A percentile compares a stretch with the other conserved stretches of the same genome.
Conservation (phyloP, 1,139 yeast species). For the Yamadazyma sp. region DNA sequence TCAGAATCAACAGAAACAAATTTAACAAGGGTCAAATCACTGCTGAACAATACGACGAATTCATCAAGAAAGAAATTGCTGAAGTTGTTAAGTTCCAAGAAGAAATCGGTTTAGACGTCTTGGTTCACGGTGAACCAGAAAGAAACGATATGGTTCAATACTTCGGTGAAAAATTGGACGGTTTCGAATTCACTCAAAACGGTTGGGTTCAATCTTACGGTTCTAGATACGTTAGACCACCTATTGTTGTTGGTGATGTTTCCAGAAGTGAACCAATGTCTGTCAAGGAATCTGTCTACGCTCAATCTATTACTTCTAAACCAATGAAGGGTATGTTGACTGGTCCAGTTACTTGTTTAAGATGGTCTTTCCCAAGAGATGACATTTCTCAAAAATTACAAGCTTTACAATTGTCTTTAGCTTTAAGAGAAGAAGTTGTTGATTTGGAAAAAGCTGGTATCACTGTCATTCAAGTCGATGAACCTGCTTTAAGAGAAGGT, state of each 20-base stretch:
- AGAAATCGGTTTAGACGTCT: slow-evolving; percentile 95
- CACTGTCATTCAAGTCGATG: slow-evolving; percentile 97
- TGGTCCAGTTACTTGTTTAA: slow-evolving; percentile 98
- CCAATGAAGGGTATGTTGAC: slow-evolving; percentile 99
- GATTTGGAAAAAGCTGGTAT: slow-evolving; percentile 99
- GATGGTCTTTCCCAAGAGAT: slow-evolving; percentile 99
- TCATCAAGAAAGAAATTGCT: slow-evolving; percentile 95
- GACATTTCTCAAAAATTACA: slow-evolving; percentile 93
- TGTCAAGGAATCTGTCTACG: slow-evolving; percentile 98
- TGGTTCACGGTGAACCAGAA: slow-evolving; percentile 99
- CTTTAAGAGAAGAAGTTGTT: slow-evolving; percentile 96
- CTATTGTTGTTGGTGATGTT: slow-evolving; percentile 97
- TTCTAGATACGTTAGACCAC: slow-evolving; percentile 99
- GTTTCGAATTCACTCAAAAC: slow-evolving; percentile 96
- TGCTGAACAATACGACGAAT: slow-evolving; percentile 91
- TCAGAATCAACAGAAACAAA: slow-evolving; percentile 97
- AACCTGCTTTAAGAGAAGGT: slow-evolving; percentile 99
- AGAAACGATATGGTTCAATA: slow-evolving; percentile 99
- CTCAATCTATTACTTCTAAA: slow-evolving; percentile 91
- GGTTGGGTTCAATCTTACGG: slow-evolving; percentile 99
- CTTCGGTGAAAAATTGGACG: slow-evolving; percentile 98
- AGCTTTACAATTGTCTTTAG: slow-evolving; percentile 96
- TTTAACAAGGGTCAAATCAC: slow-evolving; percentile 94
- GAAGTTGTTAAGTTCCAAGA: slow-evolving; percentile 98
- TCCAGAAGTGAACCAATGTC: slow-evolving; percentile 99